Conservation (phyloP, 768 basidiomycete genomes). For the Gloeophyllum trabeum region DNA sequence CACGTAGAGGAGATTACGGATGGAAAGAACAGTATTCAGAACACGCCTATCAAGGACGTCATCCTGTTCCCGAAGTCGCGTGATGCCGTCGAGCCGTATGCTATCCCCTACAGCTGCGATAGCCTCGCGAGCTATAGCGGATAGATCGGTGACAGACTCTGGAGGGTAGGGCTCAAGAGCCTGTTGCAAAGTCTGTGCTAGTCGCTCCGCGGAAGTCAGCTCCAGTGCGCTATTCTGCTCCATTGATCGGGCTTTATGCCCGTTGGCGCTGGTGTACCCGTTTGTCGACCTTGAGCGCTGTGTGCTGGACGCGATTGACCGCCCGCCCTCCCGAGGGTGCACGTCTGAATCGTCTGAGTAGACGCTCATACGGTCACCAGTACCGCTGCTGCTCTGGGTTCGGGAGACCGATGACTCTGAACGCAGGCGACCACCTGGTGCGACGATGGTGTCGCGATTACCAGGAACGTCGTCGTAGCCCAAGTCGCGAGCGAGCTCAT, state of each 20-base stretch:
- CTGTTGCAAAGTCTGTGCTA: slow-evolving; percentile 56
- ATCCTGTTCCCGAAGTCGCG: slow-evolving; percentile 43
- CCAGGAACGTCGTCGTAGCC: neutral
- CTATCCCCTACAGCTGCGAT: slow-evolving; percentile 56
- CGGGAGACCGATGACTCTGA: slow-evolving; percentile 24
- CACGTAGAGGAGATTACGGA: slow-evolving; percentile 68
- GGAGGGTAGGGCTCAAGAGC: slow-evolving; percentile 45
- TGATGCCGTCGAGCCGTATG: slow-evolving; percentile 32
- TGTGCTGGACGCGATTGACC: slow-evolving; percentile 6
- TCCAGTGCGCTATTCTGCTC: slow-evolving; percentile 16
- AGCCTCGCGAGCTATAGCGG: slow-evolving; percentile 41
- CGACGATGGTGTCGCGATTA: neutral
- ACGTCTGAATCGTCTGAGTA: slow-evolving; percentile 77
- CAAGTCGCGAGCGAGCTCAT: neutral
- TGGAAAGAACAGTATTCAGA: slow-evolving; percentile 50
- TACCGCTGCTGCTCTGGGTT: slow-evolving; percentile 11
- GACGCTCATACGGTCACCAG: slow-evolving; percentile 41
- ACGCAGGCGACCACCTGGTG: slow-evolving; percentile 14
- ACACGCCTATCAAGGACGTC: slow-evolving; percentile 53
- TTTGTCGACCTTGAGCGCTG: neutral
- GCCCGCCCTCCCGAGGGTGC: slow-evolving; percentile 31
- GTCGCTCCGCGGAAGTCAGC: slow-evolving; percentile 55
- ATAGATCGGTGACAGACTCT: slow-evolving; percentile 49
- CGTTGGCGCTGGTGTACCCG: neutral
- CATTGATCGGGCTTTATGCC: neutral